These are phyloP conservation scores for Floccularia luteovirens DNA, from an alignment of 768 basidiomycete genomes.

Conservation along the genomic window DNA sequence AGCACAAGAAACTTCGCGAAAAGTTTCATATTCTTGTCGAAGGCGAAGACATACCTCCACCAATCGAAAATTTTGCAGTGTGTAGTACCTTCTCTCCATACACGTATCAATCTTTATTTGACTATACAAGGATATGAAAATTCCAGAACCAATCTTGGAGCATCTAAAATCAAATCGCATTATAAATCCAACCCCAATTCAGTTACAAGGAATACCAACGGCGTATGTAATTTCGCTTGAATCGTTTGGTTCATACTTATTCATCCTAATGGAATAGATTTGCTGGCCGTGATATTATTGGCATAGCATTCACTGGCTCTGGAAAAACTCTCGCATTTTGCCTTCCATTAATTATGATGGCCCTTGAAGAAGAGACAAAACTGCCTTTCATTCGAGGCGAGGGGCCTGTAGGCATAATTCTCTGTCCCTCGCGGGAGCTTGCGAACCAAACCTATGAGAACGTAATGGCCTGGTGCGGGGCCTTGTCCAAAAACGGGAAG, in stretches of 20 bases:
- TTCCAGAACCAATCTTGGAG: slow-evolving; percentile 80
- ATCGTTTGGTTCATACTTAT: slow-evolving; percentile 5
- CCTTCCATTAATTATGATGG: slow-evolving; percentile 94
- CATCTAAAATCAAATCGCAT: slow-evolving; percentile 85
- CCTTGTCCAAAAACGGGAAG: slow-evolving; percentile 68
- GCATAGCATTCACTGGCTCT: slow-evolving; percentile 98
- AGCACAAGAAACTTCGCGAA: slow-evolving; percentile 72
- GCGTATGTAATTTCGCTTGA: slow-evolving; percentile 50
- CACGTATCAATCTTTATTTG: background rate
- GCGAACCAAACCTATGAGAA: slow-evolving; percentile 98
- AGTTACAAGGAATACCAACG: slow-evolving; percentile 93
- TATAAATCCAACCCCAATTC: slow-evolving; percentile 85
- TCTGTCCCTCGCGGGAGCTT: slow-evolving; percentile 95
- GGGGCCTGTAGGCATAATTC: slow-evolving; percentile 93
- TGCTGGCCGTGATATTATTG: slow-evolving; percentile 94
- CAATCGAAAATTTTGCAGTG: slow-evolving; percentile 84
- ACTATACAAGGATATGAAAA: slow-evolving; percentile 87
- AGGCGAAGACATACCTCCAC: slow-evolving; percentile 88
- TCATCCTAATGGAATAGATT: slow-evolving; percentile 53
- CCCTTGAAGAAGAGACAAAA: slow-evolving; percentile 88
- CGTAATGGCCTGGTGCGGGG: slow-evolving; percentile 76
- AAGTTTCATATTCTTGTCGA: slow-evolving; percentile 95
- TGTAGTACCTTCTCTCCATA: slow-evolving; percentile 9
- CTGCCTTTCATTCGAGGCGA: slow-evolving; percentile 88
- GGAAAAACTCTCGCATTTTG: slow-evolving; percentile 99